Evolutionary conservation across 2,329 filamentous ascomycete species (phyloP).

Genomic region (Falciphora oryzae): DNA sequence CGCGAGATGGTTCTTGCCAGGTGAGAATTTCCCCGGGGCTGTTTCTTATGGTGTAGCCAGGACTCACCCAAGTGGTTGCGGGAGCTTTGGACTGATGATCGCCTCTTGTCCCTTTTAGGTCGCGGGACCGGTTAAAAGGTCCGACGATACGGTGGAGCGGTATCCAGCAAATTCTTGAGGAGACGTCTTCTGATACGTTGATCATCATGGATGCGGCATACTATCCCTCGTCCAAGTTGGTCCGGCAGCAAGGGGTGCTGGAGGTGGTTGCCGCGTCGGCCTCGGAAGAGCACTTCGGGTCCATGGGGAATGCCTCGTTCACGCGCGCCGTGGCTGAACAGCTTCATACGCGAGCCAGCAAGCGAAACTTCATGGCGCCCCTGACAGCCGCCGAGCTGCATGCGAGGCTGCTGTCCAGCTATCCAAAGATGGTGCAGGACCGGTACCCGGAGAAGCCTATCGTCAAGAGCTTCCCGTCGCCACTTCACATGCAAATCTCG

Average conservation of each 20-base stretch:
- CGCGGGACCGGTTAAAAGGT: slow-evolving; percentile 37
- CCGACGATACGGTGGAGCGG: slow-evolving; percentile 49
- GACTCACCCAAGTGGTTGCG: not conserved
- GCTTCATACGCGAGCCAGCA: slow-evolving; percentile 40
- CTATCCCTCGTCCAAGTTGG: slow-evolving; percentile 47
- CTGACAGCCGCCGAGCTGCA: slow-evolving; percentile 48
- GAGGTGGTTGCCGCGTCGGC: slow-evolving; percentile 51
- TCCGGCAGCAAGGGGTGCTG: slow-evolving; percentile 46
- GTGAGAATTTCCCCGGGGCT: slow-evolving; percentile 27
- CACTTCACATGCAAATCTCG: slow-evolving; percentile 50
- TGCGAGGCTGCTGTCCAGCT: slow-evolving; percentile 37
- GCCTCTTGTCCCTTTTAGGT: slow-evolving; percentile 29
- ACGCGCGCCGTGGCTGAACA: slow-evolving; percentile 45
- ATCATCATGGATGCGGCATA: slow-evolving; percentile 55
- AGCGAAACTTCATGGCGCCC: slow-evolving; percentile 32
- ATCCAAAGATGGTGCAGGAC: slow-evolving; percentile 47
- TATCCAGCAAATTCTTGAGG: slow-evolving; percentile 51
- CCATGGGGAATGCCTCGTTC: slow-evolving; percentile 46
- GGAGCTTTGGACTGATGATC: not conserved
- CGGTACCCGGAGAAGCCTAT: slow-evolving; percentile 40
- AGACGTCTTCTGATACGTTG: slow-evolving; percentile 48
- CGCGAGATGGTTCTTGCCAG: slow-evolving; percentile 53
- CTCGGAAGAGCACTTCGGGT: slow-evolving; percentile 43
- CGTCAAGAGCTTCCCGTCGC: slow-evolving; percentile 45
- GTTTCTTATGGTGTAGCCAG: not conserved